Evolutionary conservation across 78 protist species (phyloP), one percentile per base, ranked within the genome.

Genomic region (Dictyostelium brefeldianum): DNA sequence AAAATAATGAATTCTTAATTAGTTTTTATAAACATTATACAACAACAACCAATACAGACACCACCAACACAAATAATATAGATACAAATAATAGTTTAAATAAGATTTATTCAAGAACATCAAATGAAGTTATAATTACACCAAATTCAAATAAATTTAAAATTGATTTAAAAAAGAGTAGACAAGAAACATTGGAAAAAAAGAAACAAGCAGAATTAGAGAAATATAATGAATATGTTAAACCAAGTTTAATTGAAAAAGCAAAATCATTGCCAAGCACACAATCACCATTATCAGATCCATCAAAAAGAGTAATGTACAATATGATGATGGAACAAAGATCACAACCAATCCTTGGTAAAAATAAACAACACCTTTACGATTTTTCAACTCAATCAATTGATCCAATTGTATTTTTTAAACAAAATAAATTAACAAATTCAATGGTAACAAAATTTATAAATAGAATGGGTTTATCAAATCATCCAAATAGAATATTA

Each of bases 221-320:
- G 27, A 56, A 8, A 56, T 56, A 18, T 15, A 36, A 36, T 20
- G 65, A 56, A 20, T 59, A 59, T 59, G 25, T 59, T 22, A 59
- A 8, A 59, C 69, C 69, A 36, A 31, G 29, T 20, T 41, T 67
- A 15, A 67, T 25, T 18, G 81, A 83, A 41, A 43, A 20, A 31
- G 92, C 92, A 2, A 46, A 46, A 18, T 11, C 7, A 25, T 50
- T 87, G n/a, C 92, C 92, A 64, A 7, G 36, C 7, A 64, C 92
- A 8, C 22, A 56, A 20, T 87, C 92, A 64, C 92, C 92, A 77
- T 56, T 87, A 17, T 77, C 84, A 15, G 92, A 87, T 77, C 41
- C 65, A 27, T 74, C 92, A 11, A 75, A 77, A 77, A 53, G 81
- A 36, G 92, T 59, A 11, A 43, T 22, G 1, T 87, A 62, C 41